Percentiles rank a stretch among this genome's conserved stretches.
phyloP scores from a whole-genome alignment of 1,284 basidiomycete genomes.

The Coriolopsis trogii region DNA sequence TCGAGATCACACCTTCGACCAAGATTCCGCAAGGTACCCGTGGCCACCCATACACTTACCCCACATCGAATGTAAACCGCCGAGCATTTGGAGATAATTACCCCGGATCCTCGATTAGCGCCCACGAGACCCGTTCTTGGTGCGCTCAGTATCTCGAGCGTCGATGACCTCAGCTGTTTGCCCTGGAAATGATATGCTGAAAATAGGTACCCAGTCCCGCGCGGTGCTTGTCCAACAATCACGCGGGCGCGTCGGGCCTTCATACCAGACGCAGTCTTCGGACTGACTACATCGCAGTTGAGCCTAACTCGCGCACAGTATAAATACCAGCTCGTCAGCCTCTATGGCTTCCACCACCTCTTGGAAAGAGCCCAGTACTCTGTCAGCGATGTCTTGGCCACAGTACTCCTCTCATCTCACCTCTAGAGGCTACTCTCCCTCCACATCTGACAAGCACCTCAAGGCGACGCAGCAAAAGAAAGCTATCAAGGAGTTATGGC shows the following conservation, averaged over 20 bases:
- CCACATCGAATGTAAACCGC: slow-evolving; percentile 29
- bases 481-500: slow-evolving; percentile 38
- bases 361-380: slow-evolving; percentile 8
- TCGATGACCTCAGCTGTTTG: slow-evolving; percentile 12
- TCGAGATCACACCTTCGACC: slow-evolving; percentile 9
- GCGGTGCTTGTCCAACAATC: slow-evolving; percentile 16
- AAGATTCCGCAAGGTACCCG: slow-evolving; percentile 5
- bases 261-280: slow-evolving; percentile 4
- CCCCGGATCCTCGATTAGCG: slow-evolving; percentile 25
- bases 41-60: slow-evolving; percentile 19
- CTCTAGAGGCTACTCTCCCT: slow-evolving; percentile 24
- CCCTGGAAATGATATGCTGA: slow-evolving; percentile 3
- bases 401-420: slow-evolving; percentile 12
- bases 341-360: slow-evolving; percentile 7
- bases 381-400: slow-evolving; percentile 20
- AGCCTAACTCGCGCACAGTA: slow-evolving; percentile 10
- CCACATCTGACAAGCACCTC: slow-evolving; percentile 29
- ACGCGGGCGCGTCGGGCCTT: slow-evolving; percentile 16
- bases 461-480: slow-evolving; percentile 33
- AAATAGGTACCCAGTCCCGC: slow-evolving; percentile 16
- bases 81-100: slow-evolving; percentile 35
- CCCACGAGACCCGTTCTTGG: slow-evolving; percentile 9
- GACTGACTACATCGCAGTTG: slow-evolving; percentile 1
- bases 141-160: slow-evolving; percentile 8
- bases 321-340: slow-evolving; percentile 22